A percentile compares a stretch with the other conserved stretches of the same genome.
phyloP scores from a whole-genome alignment of 2,329 filamentous ascomycete genomes.

The Colletotrichum melonis region DNA sequence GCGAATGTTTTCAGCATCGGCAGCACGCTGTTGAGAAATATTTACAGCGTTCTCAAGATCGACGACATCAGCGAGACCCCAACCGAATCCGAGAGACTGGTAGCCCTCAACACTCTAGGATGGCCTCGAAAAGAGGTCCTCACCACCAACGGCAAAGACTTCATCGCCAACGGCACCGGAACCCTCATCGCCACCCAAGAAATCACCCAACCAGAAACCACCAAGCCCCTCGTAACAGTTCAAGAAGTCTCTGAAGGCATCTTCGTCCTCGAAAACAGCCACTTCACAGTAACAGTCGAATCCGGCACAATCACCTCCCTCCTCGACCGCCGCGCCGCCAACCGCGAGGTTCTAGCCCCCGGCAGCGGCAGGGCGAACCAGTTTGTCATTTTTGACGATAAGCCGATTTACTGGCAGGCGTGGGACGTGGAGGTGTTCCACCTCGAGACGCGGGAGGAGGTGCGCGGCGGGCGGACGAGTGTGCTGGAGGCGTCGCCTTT shows the following conservation, averaged over 20 bases:
- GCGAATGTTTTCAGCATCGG: not conserved
- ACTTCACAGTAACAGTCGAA: slow-evolving; percentile 64
- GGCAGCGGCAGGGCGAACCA: slow-evolving; percentile 67
- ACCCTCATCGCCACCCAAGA: slow-evolving; percentile 39
- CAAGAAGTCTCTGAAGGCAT: slow-evolving; percentile 60
- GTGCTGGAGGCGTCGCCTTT: slow-evolving; percentile 64
- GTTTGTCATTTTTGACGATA: slow-evolving; percentile 75
- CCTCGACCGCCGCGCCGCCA: slow-evolving; percentile 64
- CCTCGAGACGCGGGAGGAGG: slow-evolving; percentile 70
- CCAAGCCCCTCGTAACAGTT: slow-evolving; percentile 42
- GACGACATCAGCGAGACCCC: slow-evolving; percentile 46
- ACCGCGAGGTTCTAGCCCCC: slow-evolving; percentile 66
- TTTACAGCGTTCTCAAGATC: slow-evolving; percentile 1
- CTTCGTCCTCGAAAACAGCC: slow-evolving; percentile 67
- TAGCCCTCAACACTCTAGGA: slow-evolving; percentile 70
- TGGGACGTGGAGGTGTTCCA: slow-evolving; percentile 80
- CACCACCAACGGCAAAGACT: slow-evolving; percentile 39
- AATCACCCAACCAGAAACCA: slow-evolving; percentile 8
- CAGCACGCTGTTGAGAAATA: not conserved
- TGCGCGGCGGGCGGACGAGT: slow-evolving; percentile 59
- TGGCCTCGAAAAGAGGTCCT: slow-evolving; percentile 68
- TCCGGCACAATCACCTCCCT: slow-evolving; percentile 72
- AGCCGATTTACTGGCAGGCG: slow-evolving; percentile 78
- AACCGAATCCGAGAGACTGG: slow-evolving; percentile 69
- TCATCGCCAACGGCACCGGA: slow-evolving; percentile 42